Evolutionary conservation across 768 basidiomycete species (phyloP).

Genomic region (Kwoniella sp.): DNA sequence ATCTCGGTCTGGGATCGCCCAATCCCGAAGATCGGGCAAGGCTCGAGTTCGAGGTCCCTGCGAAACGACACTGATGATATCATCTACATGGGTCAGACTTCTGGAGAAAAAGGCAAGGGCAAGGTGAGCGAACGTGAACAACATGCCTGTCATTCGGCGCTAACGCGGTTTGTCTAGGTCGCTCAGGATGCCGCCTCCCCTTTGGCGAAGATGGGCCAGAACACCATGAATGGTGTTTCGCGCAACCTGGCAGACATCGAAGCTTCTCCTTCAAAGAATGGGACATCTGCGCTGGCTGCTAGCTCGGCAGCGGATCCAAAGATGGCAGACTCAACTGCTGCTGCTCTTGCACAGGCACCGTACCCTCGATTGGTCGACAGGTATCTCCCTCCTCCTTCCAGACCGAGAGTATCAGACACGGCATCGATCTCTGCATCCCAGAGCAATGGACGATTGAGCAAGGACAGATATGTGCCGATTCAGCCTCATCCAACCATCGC

Average conservation of each 20-base stretch:
- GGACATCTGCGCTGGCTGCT: neutral
- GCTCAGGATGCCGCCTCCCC: neutral
- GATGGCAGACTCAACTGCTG: neutral
- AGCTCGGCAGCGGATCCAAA: neutral
- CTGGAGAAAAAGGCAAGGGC: slow-evolving; percentile 1
- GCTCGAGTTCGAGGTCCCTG: neutral
- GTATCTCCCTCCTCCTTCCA: neutral
- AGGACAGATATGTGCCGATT: too few relatives aligned
- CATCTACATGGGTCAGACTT: neutral
- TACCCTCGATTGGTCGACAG: neutral
- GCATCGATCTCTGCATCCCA: neutral
- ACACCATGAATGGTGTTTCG: too few relatives aligned
- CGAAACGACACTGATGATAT: neutral
- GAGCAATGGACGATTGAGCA: too few relatives aligned
- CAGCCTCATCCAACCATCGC: too few relatives aligned
- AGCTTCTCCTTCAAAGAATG: neutral
- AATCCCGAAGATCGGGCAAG: neutral
- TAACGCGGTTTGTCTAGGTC: neutral
- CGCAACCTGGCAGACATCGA: neutral
- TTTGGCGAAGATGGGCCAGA: neutral
- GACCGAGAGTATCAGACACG: neutral
- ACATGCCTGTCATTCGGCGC: too few relatives aligned
- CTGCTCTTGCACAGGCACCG: neutral
- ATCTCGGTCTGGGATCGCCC: slow-evolving; percentile 1
- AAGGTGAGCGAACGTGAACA: too few relatives aligned